These are phyloP conservation scores for Ustilago loliicola DNA, from an alignment of 1,284 basidiomycete genomes.

Conservation along the genomic window DNA sequence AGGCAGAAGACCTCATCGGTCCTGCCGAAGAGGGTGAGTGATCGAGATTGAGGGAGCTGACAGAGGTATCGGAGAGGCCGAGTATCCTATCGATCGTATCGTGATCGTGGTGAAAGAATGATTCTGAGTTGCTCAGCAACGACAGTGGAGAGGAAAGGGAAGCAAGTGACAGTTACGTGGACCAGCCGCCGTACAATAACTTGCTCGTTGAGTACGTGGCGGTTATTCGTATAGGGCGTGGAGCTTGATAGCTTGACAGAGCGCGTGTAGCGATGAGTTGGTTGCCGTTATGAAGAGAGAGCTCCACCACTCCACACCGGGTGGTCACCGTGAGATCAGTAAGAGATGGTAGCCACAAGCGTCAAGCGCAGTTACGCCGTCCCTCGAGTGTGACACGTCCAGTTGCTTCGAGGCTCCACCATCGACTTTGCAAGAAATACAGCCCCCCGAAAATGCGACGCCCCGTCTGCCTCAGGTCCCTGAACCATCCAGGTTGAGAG, in stretches of 20 bases:
- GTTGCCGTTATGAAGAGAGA: background rate
- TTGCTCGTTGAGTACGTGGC: background rate
- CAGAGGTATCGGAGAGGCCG: background rate
- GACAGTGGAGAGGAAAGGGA: background rate
- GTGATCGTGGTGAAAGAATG: background rate
- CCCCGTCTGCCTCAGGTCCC: background rate
- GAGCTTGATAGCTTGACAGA: no score
- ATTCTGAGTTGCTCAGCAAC: background rate
- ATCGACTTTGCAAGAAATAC: background rate
- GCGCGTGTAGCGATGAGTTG: background rate
- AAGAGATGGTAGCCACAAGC: background rate
- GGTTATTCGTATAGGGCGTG: no score
- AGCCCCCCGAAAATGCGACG: background rate
- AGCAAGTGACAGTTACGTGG: background rate
- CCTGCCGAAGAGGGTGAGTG: slow-evolving; percentile 8
- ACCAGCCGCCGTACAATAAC: background rate
- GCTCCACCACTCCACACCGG: background rate
- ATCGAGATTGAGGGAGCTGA: background rate
- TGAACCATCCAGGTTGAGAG: background rate
- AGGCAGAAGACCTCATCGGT: slow-evolving; percentile 3
- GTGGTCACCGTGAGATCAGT: background rate
- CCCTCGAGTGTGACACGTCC: background rate
- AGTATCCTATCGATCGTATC: background rate
- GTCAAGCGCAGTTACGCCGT: background rate
- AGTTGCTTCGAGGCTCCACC: background rate